Conservation (phyloP, 306 rosid genomes). For the Sesbania bispinosa region DNA sequence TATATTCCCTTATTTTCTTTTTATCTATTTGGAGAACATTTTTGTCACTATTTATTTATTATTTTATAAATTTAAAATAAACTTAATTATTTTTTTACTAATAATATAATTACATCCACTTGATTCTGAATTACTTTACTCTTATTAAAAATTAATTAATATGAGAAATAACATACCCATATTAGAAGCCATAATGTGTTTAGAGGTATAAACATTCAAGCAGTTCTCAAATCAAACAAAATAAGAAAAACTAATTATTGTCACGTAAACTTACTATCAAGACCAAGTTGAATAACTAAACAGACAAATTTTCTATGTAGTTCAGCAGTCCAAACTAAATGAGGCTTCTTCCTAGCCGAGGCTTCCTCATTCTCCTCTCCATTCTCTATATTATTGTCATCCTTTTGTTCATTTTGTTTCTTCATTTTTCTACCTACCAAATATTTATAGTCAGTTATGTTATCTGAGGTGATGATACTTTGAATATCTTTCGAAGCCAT, state of each 20-base stretch:
- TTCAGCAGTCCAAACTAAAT: conserved; percentile 69
- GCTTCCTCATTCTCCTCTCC: conserved; percentile 55
- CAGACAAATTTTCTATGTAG: conserved; percentile 69
- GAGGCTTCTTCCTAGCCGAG: conserved; percentile 56
- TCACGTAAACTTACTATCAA: conserved; percentile 60
- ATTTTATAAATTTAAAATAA: too few relatives aligned
- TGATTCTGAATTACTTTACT: too few relatives aligned
- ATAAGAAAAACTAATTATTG: not conserved
- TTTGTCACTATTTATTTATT: too few relatives aligned
- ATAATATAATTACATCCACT: too few relatives aligned
- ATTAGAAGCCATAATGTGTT: too few relatives aligned
- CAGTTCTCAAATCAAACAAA: too few relatives aligned
- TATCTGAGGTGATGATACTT: conserved; percentile 26
- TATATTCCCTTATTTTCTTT: too few relatives aligned
- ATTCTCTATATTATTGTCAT: conserved; percentile 48
- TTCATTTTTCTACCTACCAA: conserved; percentile 46
- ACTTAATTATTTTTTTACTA: too few relatives aligned
- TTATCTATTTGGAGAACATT: too few relatives aligned
- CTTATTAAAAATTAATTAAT: too few relatives aligned
- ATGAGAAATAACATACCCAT: too few relatives aligned
- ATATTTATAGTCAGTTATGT: conserved; percentile 29
- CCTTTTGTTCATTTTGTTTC: conserved; percentile 59
- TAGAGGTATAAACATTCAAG: too few relatives aligned
- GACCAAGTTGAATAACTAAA: conserved; percentile 65
- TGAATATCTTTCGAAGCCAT: conserved; percentile 32